phyloP scores from a whole-genome alignment of 2,329 filamentous ascomycete genomes.

The Rhynchosporium agropyri region DNA sequence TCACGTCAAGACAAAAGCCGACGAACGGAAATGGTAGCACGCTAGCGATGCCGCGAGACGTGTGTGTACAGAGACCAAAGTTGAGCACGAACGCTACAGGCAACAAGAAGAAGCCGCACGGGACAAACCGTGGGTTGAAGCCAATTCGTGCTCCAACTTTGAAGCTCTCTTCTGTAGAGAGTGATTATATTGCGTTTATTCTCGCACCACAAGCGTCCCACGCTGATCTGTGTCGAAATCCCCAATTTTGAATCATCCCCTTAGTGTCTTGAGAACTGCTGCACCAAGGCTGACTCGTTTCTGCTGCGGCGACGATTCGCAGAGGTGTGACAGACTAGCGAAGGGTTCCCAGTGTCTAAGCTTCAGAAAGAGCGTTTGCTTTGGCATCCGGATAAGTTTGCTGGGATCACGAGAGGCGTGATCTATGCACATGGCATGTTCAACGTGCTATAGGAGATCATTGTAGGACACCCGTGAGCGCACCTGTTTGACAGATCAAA shows the following conservation, averaged over 20 bases:
- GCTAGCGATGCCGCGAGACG: not conserved
- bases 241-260: not conserved
- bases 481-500: not conserved
- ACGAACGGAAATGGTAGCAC: not conserved
- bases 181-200: not conserved
- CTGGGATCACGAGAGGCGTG: not conserved
- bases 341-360: not conserved
- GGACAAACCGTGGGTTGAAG: not conserved
- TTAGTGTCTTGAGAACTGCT: not conserved
- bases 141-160: not conserved
- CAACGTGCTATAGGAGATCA: conserved; percentile 8
- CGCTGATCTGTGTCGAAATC: not conserved
- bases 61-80: not conserved
- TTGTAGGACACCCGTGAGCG: not conserved
- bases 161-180: not conserved
- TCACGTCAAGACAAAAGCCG: not conserved
- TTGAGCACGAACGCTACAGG: not conserved
- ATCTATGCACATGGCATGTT: conserved; percentile 3
- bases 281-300: not conserved
- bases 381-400: conserved; percentile 20
- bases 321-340: conserved; percentile 2
- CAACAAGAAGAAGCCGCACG: not conserved
- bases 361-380: not conserved
- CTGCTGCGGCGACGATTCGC: conserved; percentile 16
- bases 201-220: not conserved